Percentiles rank a stretch among this genome's conserved stretches.
phyloP scores from a whole-genome alignment of 345 rosid genomes.

The Camelina sativa region DNA sequence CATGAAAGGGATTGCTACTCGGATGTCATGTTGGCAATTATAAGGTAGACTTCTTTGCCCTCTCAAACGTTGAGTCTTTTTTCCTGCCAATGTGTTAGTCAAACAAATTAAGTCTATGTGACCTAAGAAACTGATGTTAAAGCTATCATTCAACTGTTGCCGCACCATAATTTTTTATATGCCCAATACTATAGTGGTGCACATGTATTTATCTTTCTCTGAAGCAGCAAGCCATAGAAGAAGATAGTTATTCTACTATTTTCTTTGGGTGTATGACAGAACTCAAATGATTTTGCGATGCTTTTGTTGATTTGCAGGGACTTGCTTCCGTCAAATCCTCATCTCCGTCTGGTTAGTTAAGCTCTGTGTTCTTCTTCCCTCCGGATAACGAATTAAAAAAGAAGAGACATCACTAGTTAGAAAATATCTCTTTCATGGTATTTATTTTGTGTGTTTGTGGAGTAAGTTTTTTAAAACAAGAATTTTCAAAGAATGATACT shows the following conservation, averaged over 20 bases:
- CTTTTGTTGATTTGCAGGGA: constrained; percentile 65
- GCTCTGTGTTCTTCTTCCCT: constrained; percentile 19
- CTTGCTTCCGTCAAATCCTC: constrained; percentile 78
- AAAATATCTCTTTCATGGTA: not conserved
- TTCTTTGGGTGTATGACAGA: not conserved
- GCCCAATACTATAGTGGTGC: not conserved
- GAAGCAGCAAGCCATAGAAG: constrained; percentile 4
- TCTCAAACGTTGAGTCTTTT: constrained; percentile 2
- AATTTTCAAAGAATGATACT: not conserved
- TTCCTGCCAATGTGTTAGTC: not conserved
- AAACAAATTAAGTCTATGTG: not conserved
- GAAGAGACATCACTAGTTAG: not conserved
- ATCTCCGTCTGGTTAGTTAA: constrained; percentile 87
- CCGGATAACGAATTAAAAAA: not conserved
- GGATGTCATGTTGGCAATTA: constrained; percentile 89
- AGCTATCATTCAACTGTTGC: constrained; percentile 17
- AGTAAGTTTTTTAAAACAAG: not conserved
- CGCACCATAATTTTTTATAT: constrained; percentile 13
- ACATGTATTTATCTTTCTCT: constrained; percentile 6
- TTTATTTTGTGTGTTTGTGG: not conserved
- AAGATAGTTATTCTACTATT: constrained; percentile 7
- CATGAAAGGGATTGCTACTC: constrained; percentile 97
- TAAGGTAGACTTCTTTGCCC: constrained; percentile 60
- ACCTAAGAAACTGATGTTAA: constrained; percentile 7
- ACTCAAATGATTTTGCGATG: constrained; percentile 12